Conservation (phyloP, 495 filamentous ascomycete genomes). For the Xylona heveae region DNA sequence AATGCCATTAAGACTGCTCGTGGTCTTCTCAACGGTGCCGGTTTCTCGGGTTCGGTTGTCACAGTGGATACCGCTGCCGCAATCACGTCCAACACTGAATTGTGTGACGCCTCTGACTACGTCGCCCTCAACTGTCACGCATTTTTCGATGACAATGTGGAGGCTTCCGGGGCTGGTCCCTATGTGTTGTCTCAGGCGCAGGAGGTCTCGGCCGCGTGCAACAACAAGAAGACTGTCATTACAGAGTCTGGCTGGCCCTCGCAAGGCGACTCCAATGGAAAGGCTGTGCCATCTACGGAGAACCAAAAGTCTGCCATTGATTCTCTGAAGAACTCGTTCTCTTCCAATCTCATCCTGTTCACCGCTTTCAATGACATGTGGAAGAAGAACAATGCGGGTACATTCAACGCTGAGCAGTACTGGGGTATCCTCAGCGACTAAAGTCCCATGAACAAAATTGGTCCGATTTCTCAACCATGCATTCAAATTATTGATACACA, state of each 20-base stretch:
- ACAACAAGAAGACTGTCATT: constrained; percentile 34
- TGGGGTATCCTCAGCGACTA: constrained; percentile 34
- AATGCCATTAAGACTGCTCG: constrained; percentile 34
- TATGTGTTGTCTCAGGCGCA: constrained; percentile 34
- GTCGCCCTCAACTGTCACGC: constrained; percentile 66
- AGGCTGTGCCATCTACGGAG: constrained; percentile 35
- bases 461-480: too few species aligned
- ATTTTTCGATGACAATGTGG: constrained; percentile 50
- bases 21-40: constrained; percentile 28
- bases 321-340: constrained; percentile 34
- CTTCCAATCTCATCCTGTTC: constrained; percentile 39
- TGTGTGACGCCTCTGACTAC: constrained; percentile 57
- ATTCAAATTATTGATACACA: too few species aligned
- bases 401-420: constrained; percentile 49
- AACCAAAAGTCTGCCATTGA: constrained; percentile 43
- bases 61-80: constrained; percentile 60
- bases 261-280: constrained; percentile 36
- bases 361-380: constrained; percentile 56
- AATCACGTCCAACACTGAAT: constrained; percentile 36
- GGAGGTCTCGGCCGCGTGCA: constrained; percentile 28
- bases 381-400: constrained; percentile 44
- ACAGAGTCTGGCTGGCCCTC: constrained; percentile 78
- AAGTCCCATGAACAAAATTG: too few species aligned
- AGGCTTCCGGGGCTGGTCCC: constrained; percentile 33
- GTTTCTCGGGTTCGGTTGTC: constrained; percentile 55